Evolutionary conservation across 805 yeast species (phyloP), one percentile per base, ranked within the genome.

Genomic region (Candida quercuum): DNA sequence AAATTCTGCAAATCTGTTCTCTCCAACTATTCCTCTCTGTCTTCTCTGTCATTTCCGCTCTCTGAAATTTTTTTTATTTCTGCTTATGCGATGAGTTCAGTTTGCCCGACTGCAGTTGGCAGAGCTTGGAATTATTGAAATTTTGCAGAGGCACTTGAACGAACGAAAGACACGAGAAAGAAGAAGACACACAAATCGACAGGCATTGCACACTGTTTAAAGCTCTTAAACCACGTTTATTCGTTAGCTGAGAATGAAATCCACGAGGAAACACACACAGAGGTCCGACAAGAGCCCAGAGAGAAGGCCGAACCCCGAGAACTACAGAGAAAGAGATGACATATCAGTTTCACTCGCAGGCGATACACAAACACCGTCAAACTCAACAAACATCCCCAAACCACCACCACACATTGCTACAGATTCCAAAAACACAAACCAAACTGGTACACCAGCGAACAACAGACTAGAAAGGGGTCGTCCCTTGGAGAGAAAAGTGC

Each of bases 401-500:
- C n/a, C n/a, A n/a, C n/a, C n/a, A n/a, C n/a, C n/a, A n/a, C n/a
- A n/a, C n/a, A n/a, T n/a, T n/a, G n/a, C n/a, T n/a, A n/a, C n/a
- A n/a, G 14, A 23, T 15, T 20, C 22, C 24, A 16, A 22, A 6
- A 13, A 9, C 5, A 18, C 11, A 31, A 20, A 5, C 5, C 26
- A 9, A 31, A n/a, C n/a, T n/a, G 20, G 20, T 6, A 26, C 23
- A 25, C 7, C 29, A 27, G 4, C 29, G n/a, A 28, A 28, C 38
- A 14, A 15, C 19, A 16, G 25, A 30, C 33, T 40, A 35, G 41
- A 42, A 32, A 35, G 63, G 38, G 60, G 60, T 25, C 50, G 57
- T 41, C 37, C 51, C 28, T 51, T 47, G 44, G n/a, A 37, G 20
- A n/a, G 42, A 42, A 20, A 43, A 46, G 20, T 55, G 48, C 12